A percentile compares a stretch with the other conserved stretches of the same genome.
Evolutionary conservation across 23 red algal species (phyloP).

Genomic region (Agarophyton chilense): DNA sequence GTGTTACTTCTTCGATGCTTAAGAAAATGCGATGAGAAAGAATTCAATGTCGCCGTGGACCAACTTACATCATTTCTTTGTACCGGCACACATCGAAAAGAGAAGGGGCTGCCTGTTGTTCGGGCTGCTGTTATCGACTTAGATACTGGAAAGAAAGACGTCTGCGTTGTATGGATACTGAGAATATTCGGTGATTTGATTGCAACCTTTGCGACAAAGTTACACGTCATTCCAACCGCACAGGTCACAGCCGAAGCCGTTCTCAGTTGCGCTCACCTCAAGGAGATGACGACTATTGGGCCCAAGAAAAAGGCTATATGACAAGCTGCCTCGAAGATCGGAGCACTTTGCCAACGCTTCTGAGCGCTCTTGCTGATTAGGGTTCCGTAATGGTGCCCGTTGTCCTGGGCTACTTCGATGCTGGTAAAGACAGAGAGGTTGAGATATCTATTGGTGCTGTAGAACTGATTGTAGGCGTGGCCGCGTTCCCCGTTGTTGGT

Average conservation of each 20-base stretch:
- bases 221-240: not conserved
- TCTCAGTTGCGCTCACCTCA: not conserved
- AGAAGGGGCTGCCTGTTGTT: constrained; percentile 8
- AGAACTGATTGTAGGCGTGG: too few relatives aligned
- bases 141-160: constrained; percentile 34
- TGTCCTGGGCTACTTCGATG: too few relatives aligned
- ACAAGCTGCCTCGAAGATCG: too few relatives aligned
- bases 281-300: not conserved
- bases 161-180: constrained; percentile 21
- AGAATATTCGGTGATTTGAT: constrained; percentile 18
- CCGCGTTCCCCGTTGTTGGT: too few relatives aligned
- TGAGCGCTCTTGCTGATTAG: too few relatives aligned
- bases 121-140: constrained; percentile 10
- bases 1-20: not conserved
- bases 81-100: constrained; percentile 4
- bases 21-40: constrained; percentile 13
- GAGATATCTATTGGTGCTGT: too few relatives aligned
- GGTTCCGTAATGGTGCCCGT: too few relatives aligned
- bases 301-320: too few relatives aligned
- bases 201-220: not conserved
- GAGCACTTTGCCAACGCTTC: too few relatives aligned
- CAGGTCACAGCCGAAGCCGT: not conserved
- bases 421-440: too few relatives aligned
- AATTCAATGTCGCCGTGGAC: constrained; percentile 26
- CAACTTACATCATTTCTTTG: constrained; percentile 31